These are phyloP conservation scores for Tylopilus intermedius DNA, from an alignment of 768 basidiomycete species.

Conservation along the genomic window DNA sequence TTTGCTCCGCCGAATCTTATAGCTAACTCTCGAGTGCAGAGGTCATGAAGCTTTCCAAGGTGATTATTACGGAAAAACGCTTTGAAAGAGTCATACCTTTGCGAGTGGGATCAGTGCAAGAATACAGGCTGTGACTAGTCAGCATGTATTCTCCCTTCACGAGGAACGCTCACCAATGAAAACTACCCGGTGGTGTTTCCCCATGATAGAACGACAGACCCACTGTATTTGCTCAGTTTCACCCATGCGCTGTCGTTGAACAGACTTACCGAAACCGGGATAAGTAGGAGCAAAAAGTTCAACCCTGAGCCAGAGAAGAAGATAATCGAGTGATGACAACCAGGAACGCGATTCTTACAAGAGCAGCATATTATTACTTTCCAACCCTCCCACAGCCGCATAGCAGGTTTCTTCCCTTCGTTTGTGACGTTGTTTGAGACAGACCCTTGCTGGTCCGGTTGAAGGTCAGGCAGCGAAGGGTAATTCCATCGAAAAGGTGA, in stretches of 20 bases:
- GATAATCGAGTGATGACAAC: not conserved
- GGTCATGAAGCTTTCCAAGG: slow-evolving; percentile 59
- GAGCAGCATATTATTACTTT: slow-evolving; percentile 49
- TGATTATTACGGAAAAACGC: slow-evolving; percentile 5
- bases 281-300: slow-evolving; percentile 58
- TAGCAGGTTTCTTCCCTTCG: slow-evolving; percentile 6
- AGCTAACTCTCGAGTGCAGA: slow-evolving; percentile 69
- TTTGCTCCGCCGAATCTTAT: slow-evolving; percentile 70
- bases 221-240: slow-evolving; percentile 38
- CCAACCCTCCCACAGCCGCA: slow-evolving; percentile 46
- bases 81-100: slow-evolving; percentile 40
- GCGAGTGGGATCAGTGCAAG: slow-evolving; percentile 75
- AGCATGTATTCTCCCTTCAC: not conserved
- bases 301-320: slow-evolving; percentile 46
- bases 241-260: not conserved
- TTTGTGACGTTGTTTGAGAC: not conserved
- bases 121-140: slow-evolving; percentile 47
- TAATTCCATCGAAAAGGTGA: slow-evolving; percentile 31
- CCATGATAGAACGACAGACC: slow-evolving; percentile 45
- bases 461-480: slow-evolving; percentile 20
- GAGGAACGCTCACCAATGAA: slow-evolving; percentile 51
- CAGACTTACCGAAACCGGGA: slow-evolving; percentile 61
- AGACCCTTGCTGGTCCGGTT: slow-evolving; percentile 7
- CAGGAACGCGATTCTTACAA: slow-evolving; percentile 36
- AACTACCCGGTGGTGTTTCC: slow-evolving; percentile 47